Conservation (phyloP, 495 filamentous ascomycete species). For the Aspergillus nanangensis region DNA sequence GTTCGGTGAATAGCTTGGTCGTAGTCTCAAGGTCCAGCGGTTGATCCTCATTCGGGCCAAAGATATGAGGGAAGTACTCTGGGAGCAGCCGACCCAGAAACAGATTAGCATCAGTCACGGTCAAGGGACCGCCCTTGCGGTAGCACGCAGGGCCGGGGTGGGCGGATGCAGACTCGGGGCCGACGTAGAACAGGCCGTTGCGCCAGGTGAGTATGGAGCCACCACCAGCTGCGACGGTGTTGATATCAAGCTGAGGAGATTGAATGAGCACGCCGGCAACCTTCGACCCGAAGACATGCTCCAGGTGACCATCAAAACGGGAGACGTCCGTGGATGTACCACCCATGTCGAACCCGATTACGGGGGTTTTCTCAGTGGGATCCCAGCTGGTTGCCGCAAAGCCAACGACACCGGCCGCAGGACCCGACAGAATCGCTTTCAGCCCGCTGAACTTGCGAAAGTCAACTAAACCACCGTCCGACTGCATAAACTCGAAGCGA, state of each 20-base stretch:
- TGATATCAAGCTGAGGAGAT: slow-evolving; percentile 94
- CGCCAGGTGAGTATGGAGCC: slow-evolving; percentile 85
- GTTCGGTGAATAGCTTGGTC: slow-evolving; percentile 67
- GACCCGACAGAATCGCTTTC: slow-evolving; percentile 56
- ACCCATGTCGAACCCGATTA: slow-evolving; percentile 97
- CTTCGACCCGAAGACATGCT: slow-evolving; percentile 96
- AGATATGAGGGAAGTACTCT: slow-evolving; percentile 97
- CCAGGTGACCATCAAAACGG: slow-evolving; percentile 86
- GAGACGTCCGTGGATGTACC: slow-evolving; percentile 96
- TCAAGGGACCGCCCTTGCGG: slow-evolving; percentile 86
- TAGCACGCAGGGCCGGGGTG: slow-evolving; percentile 95
- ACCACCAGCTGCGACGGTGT: slow-evolving; percentile 92
- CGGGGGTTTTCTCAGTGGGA: slow-evolving; percentile 74
- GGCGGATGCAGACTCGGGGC: slow-evolving; percentile 87
- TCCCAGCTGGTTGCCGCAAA: slow-evolving; percentile 95
- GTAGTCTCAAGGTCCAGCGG: slow-evolving; percentile 77
- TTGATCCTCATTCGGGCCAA: slow-evolving; percentile 87
- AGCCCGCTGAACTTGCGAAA: slow-evolving; percentile 54
- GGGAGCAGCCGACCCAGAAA: slow-evolving; percentile 84
- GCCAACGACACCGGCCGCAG: slow-evolving; percentile 74
- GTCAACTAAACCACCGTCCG: slow-evolving; percentile 52
- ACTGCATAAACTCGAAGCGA: slow-evolving; percentile 53
- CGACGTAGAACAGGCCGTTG: slow-evolving; percentile 95
- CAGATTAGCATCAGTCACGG: slow-evolving; percentile 92
- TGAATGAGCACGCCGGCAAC: slow-evolving; percentile 95